These are phyloP conservation scores for Solanum lycopersicoides DNA, from an alignment of 257 asterid species.

Conservation along the genomic window DNA sequence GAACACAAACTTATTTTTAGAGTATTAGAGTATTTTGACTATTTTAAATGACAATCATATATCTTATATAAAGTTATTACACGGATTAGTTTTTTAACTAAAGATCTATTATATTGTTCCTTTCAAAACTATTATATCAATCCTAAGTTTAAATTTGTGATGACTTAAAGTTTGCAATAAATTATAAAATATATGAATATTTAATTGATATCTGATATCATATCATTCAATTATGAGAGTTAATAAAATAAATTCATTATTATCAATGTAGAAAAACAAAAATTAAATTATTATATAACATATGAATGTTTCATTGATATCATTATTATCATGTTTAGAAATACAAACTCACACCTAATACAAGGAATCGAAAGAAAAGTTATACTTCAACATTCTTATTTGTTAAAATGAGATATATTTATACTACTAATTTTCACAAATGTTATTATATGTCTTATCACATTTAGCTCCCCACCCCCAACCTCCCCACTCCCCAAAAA, in stretches of 20 bases:
- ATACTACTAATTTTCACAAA: too few relatives aligned
- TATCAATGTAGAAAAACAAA: neutral
- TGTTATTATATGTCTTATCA: neutral
- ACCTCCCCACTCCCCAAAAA: neutral
- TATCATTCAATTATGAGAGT: neutral
- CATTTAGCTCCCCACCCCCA: neutral
- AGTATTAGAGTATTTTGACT: neutral
- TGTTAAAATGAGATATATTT: too few relatives aligned
- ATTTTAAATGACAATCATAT: neutral
- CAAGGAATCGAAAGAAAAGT: neutral
- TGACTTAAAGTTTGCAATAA: too few relatives aligned
- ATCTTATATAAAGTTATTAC: too few relatives aligned
- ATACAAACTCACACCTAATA: neutral
- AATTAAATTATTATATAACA: too few relatives aligned
- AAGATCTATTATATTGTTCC: neutral
- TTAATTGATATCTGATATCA: neutral
- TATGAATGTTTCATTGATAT: too few relatives aligned
- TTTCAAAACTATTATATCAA: neutral
- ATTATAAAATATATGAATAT: too few relatives aligned
- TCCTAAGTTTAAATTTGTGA: neutral
- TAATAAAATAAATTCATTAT: too few relatives aligned
- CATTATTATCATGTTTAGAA: neutral
- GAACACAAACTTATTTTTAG: neutral
- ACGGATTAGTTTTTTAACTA: neutral
- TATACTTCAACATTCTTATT: neutral